These are phyloP conservation scores for Letharia columbiana DNA, from an alignment of 495 filamentous ascomycete species.

Conservation along the genomic window DNA sequence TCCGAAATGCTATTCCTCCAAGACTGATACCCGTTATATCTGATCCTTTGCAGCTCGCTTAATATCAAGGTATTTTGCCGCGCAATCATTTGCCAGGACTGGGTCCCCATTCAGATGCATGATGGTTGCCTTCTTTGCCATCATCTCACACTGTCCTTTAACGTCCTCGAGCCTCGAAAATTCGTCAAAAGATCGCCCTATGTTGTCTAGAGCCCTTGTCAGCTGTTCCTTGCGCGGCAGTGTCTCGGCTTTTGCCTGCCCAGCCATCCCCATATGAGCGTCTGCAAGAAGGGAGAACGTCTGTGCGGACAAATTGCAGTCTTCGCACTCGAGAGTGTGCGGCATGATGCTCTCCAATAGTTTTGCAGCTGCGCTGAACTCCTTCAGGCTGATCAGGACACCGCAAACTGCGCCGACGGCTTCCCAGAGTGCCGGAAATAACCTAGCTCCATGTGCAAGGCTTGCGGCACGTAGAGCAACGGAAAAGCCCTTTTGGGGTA, in stretches of 20 bases:
- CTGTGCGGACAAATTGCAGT: constrained; percentile 53
- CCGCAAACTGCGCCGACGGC: constrained; percentile 60
- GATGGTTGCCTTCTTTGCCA: constrained; percentile 78
- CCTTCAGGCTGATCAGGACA: constrained; percentile 61
- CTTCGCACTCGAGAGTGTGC: constrained; percentile 69
- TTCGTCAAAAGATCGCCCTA: constrained; percentile 59
- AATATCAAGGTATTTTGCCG: constrained; percentile 58
- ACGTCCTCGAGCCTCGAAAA: constrained; percentile 69
- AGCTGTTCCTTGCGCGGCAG: constrained; percentile 48
- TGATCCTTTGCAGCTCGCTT: constrained; percentile 34
- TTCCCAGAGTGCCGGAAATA: constrained; percentile 70
- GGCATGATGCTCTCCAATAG: constrained; percentile 70
- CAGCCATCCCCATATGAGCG: constrained; percentile 74
- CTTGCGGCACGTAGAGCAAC: constrained; percentile 71
- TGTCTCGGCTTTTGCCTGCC: constrained; percentile 30
- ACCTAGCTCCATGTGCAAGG: constrained; percentile 60
- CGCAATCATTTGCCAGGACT: constrained; percentile 64
- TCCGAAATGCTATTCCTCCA: not conserved
- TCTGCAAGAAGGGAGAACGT: constrained; percentile 74
- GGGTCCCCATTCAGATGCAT: constrained; percentile 67
- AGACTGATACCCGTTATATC: not conserved
- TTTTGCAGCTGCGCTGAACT: constrained; percentile 60
- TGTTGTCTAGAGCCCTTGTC: constrained; percentile 54
- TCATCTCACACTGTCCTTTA: constrained; percentile 67
- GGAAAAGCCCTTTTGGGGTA: constrained; percentile 74